These are phyloP conservation scores for Cryptococcus sp. DNA, from an alignment of 1,284 basidiomycete genomes.

Conservation along the genomic window DNA sequence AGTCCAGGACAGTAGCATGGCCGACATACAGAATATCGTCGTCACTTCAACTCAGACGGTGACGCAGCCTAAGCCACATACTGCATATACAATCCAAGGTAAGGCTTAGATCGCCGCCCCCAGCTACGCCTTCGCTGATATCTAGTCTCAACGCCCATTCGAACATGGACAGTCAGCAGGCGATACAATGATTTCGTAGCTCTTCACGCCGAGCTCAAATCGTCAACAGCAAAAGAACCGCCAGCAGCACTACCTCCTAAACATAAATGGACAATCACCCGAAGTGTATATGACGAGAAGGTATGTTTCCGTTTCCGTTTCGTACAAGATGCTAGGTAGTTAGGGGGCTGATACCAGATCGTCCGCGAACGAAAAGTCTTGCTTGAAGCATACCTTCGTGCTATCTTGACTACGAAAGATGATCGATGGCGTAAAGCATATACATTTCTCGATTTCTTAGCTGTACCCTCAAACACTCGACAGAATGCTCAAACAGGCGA, in stretches of 20 bases:
- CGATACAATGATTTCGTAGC: slow-evolving; percentile 92
- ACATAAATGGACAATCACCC: slow-evolving; percentile 60
- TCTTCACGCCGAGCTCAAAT: slow-evolving; percentile 73
- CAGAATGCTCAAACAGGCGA: neutral
- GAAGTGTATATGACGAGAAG: slow-evolving; percentile 44
- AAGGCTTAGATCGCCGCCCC: slow-evolving; percentile 5
- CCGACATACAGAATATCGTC: slow-evolving; percentile 43
- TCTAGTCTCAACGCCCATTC: slow-evolving; percentile 48
- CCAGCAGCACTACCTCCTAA: slow-evolving; percentile 77
- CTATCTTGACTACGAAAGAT: slow-evolving; percentile 75
- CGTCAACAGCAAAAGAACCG: slow-evolving; percentile 64
- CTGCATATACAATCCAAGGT: slow-evolving; percentile 47
- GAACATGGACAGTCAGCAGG: slow-evolving; percentile 86
- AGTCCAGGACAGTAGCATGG: too few species aligned
- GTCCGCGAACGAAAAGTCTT: slow-evolving; percentile 68
- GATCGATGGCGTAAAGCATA: slow-evolving; percentile 72
- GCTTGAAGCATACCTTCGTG: slow-evolving; percentile 80
- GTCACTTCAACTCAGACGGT: slow-evolving; percentile 45
- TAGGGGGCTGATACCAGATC: slow-evolving; percentile 45
- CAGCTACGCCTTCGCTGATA: neutral
- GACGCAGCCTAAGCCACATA: slow-evolving; percentile 40
- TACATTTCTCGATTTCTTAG: slow-evolving; percentile 81
- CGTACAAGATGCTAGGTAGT: neutral
- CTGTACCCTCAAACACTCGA: slow-evolving; percentile 58
- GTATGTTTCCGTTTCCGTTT: slow-evolving; percentile 17